Evolutionary conservation across 352 stramenopile species (phyloP), one percentile per base, ranked within the genome.

Genomic region (Phytophthora vignae): DNA sequence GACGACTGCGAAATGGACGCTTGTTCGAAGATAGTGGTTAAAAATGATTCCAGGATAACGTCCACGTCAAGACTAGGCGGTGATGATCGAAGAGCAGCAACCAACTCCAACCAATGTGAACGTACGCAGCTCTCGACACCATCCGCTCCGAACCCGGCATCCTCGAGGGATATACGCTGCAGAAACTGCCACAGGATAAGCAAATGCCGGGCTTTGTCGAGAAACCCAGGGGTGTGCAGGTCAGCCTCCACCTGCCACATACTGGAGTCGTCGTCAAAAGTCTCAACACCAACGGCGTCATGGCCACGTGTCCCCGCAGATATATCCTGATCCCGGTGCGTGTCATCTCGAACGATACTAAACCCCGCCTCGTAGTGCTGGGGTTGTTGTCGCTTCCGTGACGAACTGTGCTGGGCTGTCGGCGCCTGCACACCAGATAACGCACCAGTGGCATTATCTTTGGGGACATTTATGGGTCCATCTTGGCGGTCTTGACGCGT

Each of bases 131-230:
- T 25, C 8, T 22, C 10, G n/a, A 57, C 1, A 5, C 10, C 14
- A 10, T 48, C 31, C n/a, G 19, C 0, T 29, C 12, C 44, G 44
- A 65, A 22, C 0, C 44, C 36, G 3, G 57, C 17, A 19, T 72
- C 62, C 5, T 40, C 9, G 9, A 64, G 5, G 5, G 56, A 27
- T 14, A 76, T 10, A 10, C 29, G 29, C 21, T 55, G 9, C 7
- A 72, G 46, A 36, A 76, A 76, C 6, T 42, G 38, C 55, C 57
- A 72, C 17, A 72, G 12, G 29, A 76, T 76, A 2, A 66, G 21
- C 0, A 76, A 22, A 27, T 76, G 63, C 19, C 71, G 50, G 3
- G 5, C 40, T 59, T 72, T 72, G 14, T 72, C 69, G 1, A 19
- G n/a, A 19, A 76, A 55, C 7, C 57, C 40, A 42, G 46, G 42